phyloP scores from a whole-genome alignment of 441 rosid genomes.

The Populus hybrid region DNA sequence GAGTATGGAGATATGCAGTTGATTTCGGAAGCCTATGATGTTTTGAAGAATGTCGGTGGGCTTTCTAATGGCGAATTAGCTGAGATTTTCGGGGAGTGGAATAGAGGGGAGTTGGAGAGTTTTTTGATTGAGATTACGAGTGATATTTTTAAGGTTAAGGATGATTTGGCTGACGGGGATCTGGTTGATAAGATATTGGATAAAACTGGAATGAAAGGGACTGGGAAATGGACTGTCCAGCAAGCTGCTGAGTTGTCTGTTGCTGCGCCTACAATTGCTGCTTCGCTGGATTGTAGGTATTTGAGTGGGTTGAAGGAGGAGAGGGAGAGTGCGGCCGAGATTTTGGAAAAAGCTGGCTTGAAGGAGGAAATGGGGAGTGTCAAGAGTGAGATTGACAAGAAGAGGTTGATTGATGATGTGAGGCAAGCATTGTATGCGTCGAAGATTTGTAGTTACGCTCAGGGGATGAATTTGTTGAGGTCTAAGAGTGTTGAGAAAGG shows the following conservation, averaged over 20 bases:
- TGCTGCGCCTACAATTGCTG: slow-evolving; percentile 94
- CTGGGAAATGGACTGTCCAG: slow-evolving; percentile 99
- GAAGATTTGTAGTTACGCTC: slow-evolving; percentile 91
- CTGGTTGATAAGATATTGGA: slow-evolving; percentile 92
- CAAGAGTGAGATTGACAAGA: slow-evolving; percentile 57
- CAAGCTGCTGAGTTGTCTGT: slow-evolving; percentile 94
- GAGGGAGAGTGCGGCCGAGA: slow-evolving; percentile 57
- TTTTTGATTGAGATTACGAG: slow-evolving; percentile 84
- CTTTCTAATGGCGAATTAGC: slow-evolving; percentile 61
- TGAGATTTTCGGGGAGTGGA: slow-evolving; percentile 74
- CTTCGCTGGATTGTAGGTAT: slow-evolving; percentile 82
- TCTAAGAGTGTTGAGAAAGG: slow-evolving; percentile 73
- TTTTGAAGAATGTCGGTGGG: slow-evolving; percentile 83
- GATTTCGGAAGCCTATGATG: slow-evolving; percentile 89
- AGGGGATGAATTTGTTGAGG: slow-evolving; percentile 91
- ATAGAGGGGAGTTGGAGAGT: slow-evolving; percentile 82
- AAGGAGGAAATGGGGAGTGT: slow-evolving; percentile 52
- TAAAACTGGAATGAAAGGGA: slow-evolving; percentile 97
- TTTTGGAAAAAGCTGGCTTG: slow-evolving; percentile 73
- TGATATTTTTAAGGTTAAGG: slow-evolving; percentile 78
- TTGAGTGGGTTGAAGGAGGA: slow-evolving; percentile 92
- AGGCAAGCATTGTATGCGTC: slow-evolving; percentile 91
- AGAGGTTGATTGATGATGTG: slow-evolving; percentile 88
- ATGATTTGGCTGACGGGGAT: slow-evolving; percentile 56
- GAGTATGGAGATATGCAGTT: slow-evolving; percentile 96